Evolutionary conservation across 495 filamentous ascomycete genomes (phyloP).

Genomic region (Copromyces sp.): DNA sequence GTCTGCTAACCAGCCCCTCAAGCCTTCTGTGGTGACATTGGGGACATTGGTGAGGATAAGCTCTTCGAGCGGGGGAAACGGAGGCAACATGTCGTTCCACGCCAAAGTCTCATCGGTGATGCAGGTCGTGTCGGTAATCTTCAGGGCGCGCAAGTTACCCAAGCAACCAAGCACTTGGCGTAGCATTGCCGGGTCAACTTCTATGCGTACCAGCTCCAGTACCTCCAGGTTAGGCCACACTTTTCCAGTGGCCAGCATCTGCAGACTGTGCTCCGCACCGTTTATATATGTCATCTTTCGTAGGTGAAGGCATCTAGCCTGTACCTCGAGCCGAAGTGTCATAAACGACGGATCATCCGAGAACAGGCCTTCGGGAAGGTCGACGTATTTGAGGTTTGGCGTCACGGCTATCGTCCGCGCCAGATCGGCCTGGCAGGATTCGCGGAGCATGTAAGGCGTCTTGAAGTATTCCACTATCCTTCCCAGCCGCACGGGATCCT

Average conservation of each 20-base stretch:
- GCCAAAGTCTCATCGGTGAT: slow-evolving; percentile 69
- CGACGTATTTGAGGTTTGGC: slow-evolving; percentile 81
- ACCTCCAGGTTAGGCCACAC: slow-evolving; percentile 75
- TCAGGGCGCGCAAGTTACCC: slow-evolving; percentile 57
- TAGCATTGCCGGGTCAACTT: slow-evolving; percentile 60
- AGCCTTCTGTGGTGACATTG: slow-evolving; percentile 57
- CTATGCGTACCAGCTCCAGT: slow-evolving; percentile 61
- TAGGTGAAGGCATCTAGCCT: slow-evolving; percentile 70
- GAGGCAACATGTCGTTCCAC: slow-evolving; percentile 46
- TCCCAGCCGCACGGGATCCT: slow-evolving; percentile 54
- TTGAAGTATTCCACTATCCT: slow-evolving; percentile 65
- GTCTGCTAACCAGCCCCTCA: slow-evolving; percentile 49
- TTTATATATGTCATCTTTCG: slow-evolving; percentile 77
- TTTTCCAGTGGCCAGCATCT: slow-evolving; percentile 49
- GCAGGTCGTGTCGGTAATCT: slow-evolving; percentile 53
- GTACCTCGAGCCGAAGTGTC: slow-evolving; percentile 71
- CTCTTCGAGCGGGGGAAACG: slow-evolving; percentile 60
- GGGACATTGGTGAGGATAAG: slow-evolving; percentile 59
- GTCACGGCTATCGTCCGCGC: slow-evolving; percentile 76
- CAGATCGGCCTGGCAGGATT: slow-evolving; percentile 72
- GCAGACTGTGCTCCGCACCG: slow-evolving; percentile 71
- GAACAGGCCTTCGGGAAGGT: slow-evolving; percentile 81
- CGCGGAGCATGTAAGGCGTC: slow-evolving; percentile 92
- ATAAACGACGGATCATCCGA: slow-evolving; percentile 64
- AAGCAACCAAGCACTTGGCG: slow-evolving; percentile 62